Percentiles rank a stretch among this genome's conserved stretches.
Evolutionary conservation across 768 basidiomycete genomes (phyloP).

Genomic region (Mycena polygramma): DNA sequence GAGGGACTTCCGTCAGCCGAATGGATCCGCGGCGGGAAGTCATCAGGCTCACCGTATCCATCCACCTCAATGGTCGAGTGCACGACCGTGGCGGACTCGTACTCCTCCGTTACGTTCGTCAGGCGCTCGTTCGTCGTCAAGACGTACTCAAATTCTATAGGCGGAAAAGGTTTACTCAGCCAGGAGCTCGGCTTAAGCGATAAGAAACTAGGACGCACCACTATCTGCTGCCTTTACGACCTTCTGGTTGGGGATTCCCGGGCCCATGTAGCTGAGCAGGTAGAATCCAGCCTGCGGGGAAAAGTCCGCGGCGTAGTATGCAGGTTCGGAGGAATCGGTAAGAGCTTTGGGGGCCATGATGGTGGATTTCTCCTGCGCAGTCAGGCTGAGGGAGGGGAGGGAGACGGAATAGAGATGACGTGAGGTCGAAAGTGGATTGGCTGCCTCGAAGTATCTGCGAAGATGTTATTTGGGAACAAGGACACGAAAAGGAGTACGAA

Average conservation of each 20-base stretch:
- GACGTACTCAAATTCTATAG: slow-evolving; percentile 70
- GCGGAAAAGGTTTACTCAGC: slow-evolving; percentile 15
- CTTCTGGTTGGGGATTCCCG: slow-evolving; percentile 89
- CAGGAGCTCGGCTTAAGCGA: slow-evolving; percentile 5
- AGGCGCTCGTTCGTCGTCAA: slow-evolving; percentile 81
- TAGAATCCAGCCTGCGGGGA: slow-evolving; percentile 92
- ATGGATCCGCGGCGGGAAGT: slow-evolving; percentile 23
- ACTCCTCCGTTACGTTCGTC: slow-evolving; percentile 72
- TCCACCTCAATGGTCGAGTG: slow-evolving; percentile 83
- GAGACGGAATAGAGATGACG: slow-evolving; percentile 87
- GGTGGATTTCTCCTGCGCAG: slow-evolving; percentile 54
- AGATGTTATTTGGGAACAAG: slow-evolving; percentile 29
- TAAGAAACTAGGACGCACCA: slow-evolving; percentile 44
- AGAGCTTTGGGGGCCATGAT: slow-evolving; percentile 64
- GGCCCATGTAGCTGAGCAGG: slow-evolving; percentile 83
- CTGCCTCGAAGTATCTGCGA: slow-evolving; percentile 88
- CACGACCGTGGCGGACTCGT: slow-evolving; percentile 77
- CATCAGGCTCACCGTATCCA: slow-evolving; percentile 75
- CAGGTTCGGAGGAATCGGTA: slow-evolving; percentile 52
- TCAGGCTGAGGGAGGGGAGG: slow-evolving; percentile 66
- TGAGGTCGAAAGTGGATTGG: slow-evolving; percentile 84
- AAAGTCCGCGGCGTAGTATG: slow-evolving; percentile 78
- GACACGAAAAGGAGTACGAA: slow-evolving; percentile 55
- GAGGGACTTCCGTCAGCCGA: slow-evolving; percentile 37
- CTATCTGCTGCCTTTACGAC: slow-evolving; percentile 68